Evolutionary conservation across 805 yeast species (phyloP).

Genomic region (Torulaspora gathmanii): DNA sequence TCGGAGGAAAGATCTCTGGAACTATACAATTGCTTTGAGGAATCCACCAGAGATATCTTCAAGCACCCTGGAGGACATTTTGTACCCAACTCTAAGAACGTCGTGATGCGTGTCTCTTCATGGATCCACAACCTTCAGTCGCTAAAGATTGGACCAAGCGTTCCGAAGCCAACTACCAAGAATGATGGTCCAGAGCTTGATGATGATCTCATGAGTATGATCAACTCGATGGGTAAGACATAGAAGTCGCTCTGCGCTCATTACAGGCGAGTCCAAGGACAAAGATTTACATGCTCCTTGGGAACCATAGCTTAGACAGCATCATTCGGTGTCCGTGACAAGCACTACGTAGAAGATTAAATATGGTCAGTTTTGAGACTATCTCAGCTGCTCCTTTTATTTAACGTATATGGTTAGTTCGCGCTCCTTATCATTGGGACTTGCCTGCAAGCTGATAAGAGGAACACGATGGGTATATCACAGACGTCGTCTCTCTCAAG

Average conservation of each 20-base stretch:
- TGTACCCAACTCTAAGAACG: constrained; percentile 75
- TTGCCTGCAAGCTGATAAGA: background rate
- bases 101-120: constrained; percentile 32
- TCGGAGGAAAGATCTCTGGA: constrained; percentile 59
- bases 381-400: background rate
- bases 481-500: background rate
- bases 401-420: background rate
- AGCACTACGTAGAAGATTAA: background rate
- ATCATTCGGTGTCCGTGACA: too few species aligned
- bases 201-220: constrained; percentile 37
- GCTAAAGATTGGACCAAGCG: background rate
- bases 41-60: constrained; percentile 42
- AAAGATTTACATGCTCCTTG: too few species aligned
- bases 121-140: constrained; percentile 31
- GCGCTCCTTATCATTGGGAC: constrained; percentile 1
- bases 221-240: constrained; percentile 40
- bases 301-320: too few species aligned
- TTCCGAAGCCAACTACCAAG: constrained; percentile 6
- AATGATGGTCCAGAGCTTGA: constrained; percentile 24
- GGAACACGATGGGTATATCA: background rate
- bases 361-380: too few species aligned
- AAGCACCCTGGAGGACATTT: constrained; percentile 96
- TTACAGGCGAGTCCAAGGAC: too few species aligned
- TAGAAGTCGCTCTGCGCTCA: constrained; percentile 3
- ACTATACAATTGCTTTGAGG: constrained; percentile 50